These are phyloP conservation scores for Cenchrus fungigraminus DNA, from an alignment of 176 grass and related monocot genomes.

Conservation along the genomic window DNA sequence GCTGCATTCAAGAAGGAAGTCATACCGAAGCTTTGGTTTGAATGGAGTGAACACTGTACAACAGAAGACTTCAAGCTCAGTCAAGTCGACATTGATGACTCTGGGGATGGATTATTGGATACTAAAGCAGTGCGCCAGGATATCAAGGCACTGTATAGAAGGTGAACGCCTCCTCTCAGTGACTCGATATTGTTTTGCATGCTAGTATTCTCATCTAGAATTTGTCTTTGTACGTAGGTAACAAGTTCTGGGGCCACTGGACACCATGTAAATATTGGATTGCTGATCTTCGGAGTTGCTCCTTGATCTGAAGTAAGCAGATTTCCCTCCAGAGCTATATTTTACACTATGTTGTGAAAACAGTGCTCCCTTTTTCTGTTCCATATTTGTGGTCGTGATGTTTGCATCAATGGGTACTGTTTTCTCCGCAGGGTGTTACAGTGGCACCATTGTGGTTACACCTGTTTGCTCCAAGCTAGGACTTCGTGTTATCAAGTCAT, in stretches of 20 bases:
- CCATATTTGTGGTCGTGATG: not conserved
- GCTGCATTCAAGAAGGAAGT: slow-evolving; percentile 81
- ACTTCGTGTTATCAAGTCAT: not conserved
- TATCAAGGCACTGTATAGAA: slow-evolving; percentile 79
- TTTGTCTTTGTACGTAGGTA: slow-evolving; percentile 36
- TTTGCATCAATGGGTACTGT: not conserved
- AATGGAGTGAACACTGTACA: slow-evolving; percentile 80
- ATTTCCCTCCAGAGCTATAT: slow-evolving; percentile 2
- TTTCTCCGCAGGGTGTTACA: slow-evolving; percentile 38
- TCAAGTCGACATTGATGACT: slow-evolving; percentile 61
- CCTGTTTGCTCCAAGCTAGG: not conserved
- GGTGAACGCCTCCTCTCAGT: slow-evolving; percentile 39
- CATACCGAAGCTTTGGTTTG: slow-evolving; percentile 92
- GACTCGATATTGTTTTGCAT: not conserved
- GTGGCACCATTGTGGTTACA: not conserved
- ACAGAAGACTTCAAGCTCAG: slow-evolving; percentile 68
- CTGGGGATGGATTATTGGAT: slow-evolving; percentile 70
- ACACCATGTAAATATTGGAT: slow-evolving; percentile 45
- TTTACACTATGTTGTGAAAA: not conserved
- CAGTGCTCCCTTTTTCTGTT: not conserved
- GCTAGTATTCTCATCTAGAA: not conserved
- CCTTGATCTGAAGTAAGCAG: slow-evolving; percentile 36
- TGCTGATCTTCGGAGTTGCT: not conserved
- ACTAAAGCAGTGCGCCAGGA: slow-evolving; percentile 61
- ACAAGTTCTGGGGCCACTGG: slow-evolving; percentile 8